Percentiles rank a stretch among this genome's conserved stretches.
phyloP scores from a whole-genome alignment of 176 grass and related monocot species.

The Oryza officinalis region DNA sequence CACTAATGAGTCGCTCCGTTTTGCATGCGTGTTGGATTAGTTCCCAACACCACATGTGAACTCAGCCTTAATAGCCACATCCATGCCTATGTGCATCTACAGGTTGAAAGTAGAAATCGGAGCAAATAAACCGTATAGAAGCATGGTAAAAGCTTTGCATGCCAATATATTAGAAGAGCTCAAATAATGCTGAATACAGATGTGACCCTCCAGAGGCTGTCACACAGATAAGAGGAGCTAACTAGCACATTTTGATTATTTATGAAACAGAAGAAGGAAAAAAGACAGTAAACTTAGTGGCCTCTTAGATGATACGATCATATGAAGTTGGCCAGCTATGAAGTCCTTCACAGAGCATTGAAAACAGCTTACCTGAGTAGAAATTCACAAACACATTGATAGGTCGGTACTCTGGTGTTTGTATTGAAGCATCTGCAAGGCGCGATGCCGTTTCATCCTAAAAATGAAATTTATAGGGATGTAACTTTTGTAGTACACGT shows the following conservation, averaged over 20 bases:
- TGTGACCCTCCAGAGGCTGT: too few relatives aligned
- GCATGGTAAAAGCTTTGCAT: background rate
- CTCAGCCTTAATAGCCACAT: too few relatives aligned
- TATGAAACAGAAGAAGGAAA: too few relatives aligned
- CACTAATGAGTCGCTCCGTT: too few relatives aligned
- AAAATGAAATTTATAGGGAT: conserved; percentile 26
- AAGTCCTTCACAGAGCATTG: background rate
- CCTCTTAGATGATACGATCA: background rate
- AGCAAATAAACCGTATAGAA: background rate
- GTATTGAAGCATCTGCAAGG: conserved; percentile 69
- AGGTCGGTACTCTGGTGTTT: conserved; percentile 73
- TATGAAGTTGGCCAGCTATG: conserved; percentile 5
- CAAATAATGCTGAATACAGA: too few relatives aligned
- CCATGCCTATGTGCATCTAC: background rate
- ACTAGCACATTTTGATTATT: too few relatives aligned
- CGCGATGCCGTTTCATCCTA: conserved; percentile 80
- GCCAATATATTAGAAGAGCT: too few relatives aligned
- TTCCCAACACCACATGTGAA: too few relatives aligned
- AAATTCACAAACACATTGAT: conserved; percentile 96
- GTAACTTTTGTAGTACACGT: background rate
- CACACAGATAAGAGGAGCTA: too few relatives aligned
- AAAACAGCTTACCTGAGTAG: conserved; percentile 64
- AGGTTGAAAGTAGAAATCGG: background rate
- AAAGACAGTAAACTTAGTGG: background rate
- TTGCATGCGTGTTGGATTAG: too few relatives aligned